phyloP scores from a whole-genome alignment of 306 rosid genomes.

The Cucurbita pepo region DNA sequence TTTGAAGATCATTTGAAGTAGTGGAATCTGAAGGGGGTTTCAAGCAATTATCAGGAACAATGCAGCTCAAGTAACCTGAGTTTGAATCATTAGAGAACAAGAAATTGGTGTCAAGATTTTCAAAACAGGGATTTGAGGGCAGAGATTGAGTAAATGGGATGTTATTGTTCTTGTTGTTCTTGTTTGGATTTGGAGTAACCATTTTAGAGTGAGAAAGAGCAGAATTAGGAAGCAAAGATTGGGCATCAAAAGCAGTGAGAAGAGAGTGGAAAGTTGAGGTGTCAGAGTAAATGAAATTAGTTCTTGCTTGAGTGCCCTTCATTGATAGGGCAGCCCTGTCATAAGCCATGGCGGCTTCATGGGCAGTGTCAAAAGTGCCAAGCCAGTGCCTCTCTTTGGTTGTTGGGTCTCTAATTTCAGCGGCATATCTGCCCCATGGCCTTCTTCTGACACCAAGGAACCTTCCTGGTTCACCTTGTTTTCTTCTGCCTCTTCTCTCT shows the following conservation, averaged over 20 bases:
- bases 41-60: conserved; percentile 84
- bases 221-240: conserved; percentile 26
- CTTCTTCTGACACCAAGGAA: conserved; percentile 85
- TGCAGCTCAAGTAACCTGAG: conserved; percentile 89
- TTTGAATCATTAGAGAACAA: conserved; percentile 47
- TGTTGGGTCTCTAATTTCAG: conserved; percentile 93
- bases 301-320: conserved; percentile 93
- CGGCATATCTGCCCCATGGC: conserved; percentile 98
- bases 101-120: conserved; percentile 19
- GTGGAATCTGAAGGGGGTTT: conserved; percentile 31
- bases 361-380: conserved; percentile 98
- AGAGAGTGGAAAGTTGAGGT: conserved; percentile 48
- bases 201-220: conserved; percentile 9
- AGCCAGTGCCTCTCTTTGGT: conserved; percentile 98
- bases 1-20: conserved; percentile 19
- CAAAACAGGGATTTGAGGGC: not conserved
- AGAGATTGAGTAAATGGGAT: conserved; percentile 8
- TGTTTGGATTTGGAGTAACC: too few species aligned
- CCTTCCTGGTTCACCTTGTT: conserved; percentile 81
- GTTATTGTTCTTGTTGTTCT: not conserved
- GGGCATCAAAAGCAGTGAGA: conserved; percentile 42
- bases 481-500: conserved; percentile 77
- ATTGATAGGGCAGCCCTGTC: conserved; percentile 97
- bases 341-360: conserved; percentile 99
- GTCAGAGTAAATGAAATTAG: conserved; percentile 79